Conservation (phyloP, 257 asterid genomes). For the Fraxinus excelsior region DNA sequence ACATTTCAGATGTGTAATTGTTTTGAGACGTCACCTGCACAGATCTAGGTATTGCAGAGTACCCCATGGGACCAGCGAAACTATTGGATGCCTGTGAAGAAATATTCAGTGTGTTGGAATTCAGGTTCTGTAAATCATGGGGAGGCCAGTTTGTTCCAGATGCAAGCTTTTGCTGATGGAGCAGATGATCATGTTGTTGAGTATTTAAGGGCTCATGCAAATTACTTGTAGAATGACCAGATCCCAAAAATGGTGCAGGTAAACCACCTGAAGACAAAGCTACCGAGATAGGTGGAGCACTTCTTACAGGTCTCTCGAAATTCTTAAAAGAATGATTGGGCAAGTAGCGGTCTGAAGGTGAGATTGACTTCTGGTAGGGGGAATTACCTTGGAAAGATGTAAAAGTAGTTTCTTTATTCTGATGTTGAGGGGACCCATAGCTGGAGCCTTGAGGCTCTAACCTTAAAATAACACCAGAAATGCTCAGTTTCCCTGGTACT, state of each 20-base stretch:
- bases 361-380: conserved; percentile 40
- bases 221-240: conserved; percentile 29
- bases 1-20: conserved; percentile 31
- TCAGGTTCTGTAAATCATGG: conserved; percentile 45
- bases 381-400: conserved; percentile 41
- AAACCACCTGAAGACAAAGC: conserved; percentile 30
- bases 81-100: conserved; percentile 32
- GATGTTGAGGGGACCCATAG: conserved; percentile 48
- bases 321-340: conserved; percentile 35
- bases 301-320: conserved; percentile 34
- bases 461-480: conserved; percentile 80
- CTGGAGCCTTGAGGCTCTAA: conserved; percentile 58
- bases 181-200: conserved; percentile 42
- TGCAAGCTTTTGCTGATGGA: conserved; percentile 40
- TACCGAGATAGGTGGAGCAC: conserved; percentile 25
- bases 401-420: conserved; percentile 37
- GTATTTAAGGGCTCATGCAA: conserved; percentile 26
- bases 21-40: conserved; percentile 37
- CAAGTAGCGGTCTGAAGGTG: conserved; percentile 58
- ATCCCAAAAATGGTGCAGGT: conserved; percentile 29
- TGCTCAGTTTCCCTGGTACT: conserved; percentile 88
- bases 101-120: conserved; percentile 26
- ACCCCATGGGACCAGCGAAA: conserved; percentile 25
- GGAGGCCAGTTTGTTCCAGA: conserved; percentile 47
- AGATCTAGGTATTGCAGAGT: conserved; percentile 34